phyloP scores from a whole-genome alignment of 2,329 filamentous ascomycete genomes.

The Ophiostoma ips region DNA sequence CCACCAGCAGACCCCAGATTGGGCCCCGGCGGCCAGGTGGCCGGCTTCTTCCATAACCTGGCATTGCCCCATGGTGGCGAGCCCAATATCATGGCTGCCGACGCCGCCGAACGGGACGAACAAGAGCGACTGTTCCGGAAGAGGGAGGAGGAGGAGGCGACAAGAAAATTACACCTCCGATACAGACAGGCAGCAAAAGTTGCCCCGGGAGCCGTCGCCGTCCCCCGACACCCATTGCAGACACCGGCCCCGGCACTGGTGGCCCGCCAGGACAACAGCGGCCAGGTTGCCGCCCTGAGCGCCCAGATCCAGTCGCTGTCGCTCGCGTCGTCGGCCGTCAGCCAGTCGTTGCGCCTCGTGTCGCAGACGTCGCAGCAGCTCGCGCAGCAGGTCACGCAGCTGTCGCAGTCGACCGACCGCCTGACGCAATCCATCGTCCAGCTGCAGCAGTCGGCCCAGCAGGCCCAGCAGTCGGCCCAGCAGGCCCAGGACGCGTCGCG shows the following conservation, averaged over 20 bases:
- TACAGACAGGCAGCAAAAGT: not conserved
- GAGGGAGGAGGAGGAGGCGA: too few relatives aligned
- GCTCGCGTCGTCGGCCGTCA: conserved; percentile 17
- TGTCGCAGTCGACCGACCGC: conserved; percentile 20
- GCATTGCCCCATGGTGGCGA: not conserved
- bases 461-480: conserved; percentile 16
- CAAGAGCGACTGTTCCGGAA: too few relatives aligned
- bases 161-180: too few relatives aligned
- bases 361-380: conserved; percentile 22
- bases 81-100: too few relatives aligned
- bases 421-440: conserved; percentile 18
- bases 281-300: conserved; percentile 17
- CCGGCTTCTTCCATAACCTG: conserved; percentile 2
- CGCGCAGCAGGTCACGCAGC: conserved; percentile 17
- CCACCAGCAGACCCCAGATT: not conserved
- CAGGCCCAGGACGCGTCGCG: conserved; percentile 12
- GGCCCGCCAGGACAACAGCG: conserved; percentile 14
- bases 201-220: not conserved
- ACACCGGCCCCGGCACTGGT: conserved; percentile 13
- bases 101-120: too few relatives aligned
- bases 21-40: not conserved
- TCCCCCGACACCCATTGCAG: conserved; percentile 1
- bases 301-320: conserved; percentile 20
- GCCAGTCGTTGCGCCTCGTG: conserved; percentile 18
- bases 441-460: conserved; percentile 15